phyloP scores from a whole-genome alignment of 768 basidiomycete species.

The Mycena maculata region DNA sequence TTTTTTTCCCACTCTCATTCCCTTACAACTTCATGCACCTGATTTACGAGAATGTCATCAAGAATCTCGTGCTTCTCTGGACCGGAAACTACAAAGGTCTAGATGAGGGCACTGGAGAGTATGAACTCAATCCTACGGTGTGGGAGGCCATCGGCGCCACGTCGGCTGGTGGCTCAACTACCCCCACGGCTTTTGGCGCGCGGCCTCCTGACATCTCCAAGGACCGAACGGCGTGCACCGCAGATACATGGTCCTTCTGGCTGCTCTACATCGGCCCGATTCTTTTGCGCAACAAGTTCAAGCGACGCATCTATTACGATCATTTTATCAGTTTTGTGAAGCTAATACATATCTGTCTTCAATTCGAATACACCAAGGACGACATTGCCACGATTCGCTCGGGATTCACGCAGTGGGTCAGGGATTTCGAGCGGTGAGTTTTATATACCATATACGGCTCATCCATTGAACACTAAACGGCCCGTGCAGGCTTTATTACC shows the following conservation, averaged over 20 bases:
- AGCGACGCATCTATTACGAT: too few species aligned
- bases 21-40: background rate
- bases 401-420: constrained; percentile 46
- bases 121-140: background rate
- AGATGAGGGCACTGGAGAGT: background rate
- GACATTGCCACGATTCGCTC: constrained; percentile 37
- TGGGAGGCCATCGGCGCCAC: background rate
- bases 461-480: too few species aligned
- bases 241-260: background rate
- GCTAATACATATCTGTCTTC: constrained; percentile 45
- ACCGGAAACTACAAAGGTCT: background rate
- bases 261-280: background rate
- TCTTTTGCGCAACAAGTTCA: too few species aligned
- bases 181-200: too few species aligned
- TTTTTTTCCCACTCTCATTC: background rate
- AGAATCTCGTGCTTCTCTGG: background rate
- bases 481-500: too few species aligned
- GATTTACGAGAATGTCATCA: too few species aligned
- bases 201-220: background rate
- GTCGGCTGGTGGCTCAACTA: background rate
- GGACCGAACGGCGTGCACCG: background rate
- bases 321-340: too few species aligned
- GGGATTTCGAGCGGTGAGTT: constrained; percentile 47
- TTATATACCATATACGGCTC: too few species aligned
- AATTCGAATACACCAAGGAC: constrained; percentile 37